Evolutionary conservation across 2,329 filamentous ascomycete genomes (phyloP), one percentile per base, ranked within the genome.

Genomic region (Botrytis cinerea): DNA sequence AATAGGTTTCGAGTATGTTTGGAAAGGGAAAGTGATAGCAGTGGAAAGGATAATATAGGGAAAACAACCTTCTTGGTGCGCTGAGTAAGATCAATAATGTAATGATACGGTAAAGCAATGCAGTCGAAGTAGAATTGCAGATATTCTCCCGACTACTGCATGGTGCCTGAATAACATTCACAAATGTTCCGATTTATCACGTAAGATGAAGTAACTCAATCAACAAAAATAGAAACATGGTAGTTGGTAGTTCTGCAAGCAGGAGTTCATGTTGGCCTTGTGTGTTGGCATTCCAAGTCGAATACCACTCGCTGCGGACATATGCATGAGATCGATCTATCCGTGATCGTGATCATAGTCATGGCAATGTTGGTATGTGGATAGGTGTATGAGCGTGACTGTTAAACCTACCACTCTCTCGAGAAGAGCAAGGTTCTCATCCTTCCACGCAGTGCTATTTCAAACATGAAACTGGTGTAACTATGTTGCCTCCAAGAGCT

Each of bases 1-100:
- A 75, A 75, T 75, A 75, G 73, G 73, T 74, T 75, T 68, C 67
- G 71, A 43, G 63, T 51, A 25, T 60, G 63, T 51, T 68, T 68
- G 43, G 28, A 51, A 48, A 22, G 59, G 40, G 51, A 60, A 72
- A 60, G 63, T 51, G 20, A 68, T 28, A 57, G 46, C 48, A 22
- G 18, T 22, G 22, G 22, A 59, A 61, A 61, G 51, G 62, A 45
- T 45, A 67, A 40, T n/a, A 32, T n/a, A 59, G 14, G 18, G 16
- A 61, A 61, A 48, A 22, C 12, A 28, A 38, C 59, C 51, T 64
- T 51, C 45, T 57, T 28, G 71, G 25, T 72, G 66, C 45, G 62
- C 71, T 72, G 62, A 72, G 51, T 72, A 60, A 72, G 71, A 72
- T 61, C 71, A 69, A 51, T 68, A 68, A 62, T 28, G 62, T 68